phyloP scores from a whole-genome alignment of 768 basidiomycete species.

The Tulasnella calospora region DNA sequence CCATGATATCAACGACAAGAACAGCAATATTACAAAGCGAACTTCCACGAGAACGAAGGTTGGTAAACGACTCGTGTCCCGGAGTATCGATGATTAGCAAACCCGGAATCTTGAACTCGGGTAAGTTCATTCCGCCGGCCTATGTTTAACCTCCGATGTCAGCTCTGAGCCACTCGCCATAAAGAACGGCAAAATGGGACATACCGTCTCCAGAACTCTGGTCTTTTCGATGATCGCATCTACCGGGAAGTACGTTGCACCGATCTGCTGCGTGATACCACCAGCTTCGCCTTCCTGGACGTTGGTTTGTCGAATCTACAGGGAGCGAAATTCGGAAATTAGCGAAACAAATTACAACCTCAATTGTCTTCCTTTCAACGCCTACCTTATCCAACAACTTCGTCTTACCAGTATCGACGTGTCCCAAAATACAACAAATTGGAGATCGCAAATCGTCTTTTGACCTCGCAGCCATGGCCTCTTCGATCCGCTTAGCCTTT shows the following conservation, averaged over 20 bases:
- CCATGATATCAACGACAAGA: slow-evolving; percentile 97
- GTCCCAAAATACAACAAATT: slow-evolving; percentile 97
- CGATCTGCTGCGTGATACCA: slow-evolving; percentile 99
- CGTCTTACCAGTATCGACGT: slow-evolving; percentile 99
- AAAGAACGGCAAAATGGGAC: slow-evolving; percentile 19
- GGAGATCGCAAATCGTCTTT: slow-evolving; percentile 91
- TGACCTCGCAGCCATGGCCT: slow-evolving; percentile 76
- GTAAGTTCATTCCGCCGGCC: slow-evolving; percentile 37
- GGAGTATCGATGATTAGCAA: slow-evolving; percentile 96
- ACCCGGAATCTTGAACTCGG: slow-evolving; percentile 94
- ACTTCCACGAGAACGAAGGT: slow-evolving; percentile 89
- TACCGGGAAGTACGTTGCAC: slow-evolving; percentile 98
- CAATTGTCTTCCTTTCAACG: not conserved
- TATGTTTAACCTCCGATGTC: slow-evolving; percentile 37
- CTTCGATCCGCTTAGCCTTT: slow-evolving; percentile 70
- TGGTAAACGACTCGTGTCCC: slow-evolving; percentile 98
- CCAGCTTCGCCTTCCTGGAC: slow-evolving; percentile 99
- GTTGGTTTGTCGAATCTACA: slow-evolving; percentile 96
- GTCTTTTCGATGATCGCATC: slow-evolving; percentile 94
- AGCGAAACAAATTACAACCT: not conserved
- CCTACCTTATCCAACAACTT: slow-evolving; percentile 90
- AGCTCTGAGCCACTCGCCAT: not conserved
- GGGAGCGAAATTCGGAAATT: not conserved
- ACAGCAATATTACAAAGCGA: slow-evolving; percentile 98
- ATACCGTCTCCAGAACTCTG: slow-evolving; percentile 80